Conservation (phyloP, 2,329 filamentous ascomycete species). For the Fusarium luffae region DNA sequence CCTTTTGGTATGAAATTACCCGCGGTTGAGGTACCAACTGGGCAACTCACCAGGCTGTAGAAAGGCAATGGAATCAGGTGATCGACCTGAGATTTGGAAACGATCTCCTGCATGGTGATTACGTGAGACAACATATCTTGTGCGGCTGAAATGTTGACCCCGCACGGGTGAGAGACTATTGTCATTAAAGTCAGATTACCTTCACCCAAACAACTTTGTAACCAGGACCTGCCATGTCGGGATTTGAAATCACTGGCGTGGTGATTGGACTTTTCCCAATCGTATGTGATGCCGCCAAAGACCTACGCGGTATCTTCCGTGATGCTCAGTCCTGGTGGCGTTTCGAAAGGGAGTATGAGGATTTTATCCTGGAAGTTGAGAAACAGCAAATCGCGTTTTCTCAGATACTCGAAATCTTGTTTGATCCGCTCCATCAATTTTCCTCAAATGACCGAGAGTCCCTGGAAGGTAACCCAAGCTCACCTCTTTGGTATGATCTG, state of each 20-base stretch:
- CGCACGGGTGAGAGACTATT: accelerated
- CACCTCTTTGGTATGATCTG: neutral
- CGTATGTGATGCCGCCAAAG: neutral
- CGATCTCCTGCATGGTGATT: neutral
- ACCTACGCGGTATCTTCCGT: neutral
- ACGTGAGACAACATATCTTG: neutral
- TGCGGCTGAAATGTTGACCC: neutral
- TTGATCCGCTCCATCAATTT: neutral
- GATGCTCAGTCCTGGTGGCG: neutral
- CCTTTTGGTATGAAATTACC: no score
- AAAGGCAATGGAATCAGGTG: no score
- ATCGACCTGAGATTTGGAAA: no score
- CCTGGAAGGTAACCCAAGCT: accelerated
- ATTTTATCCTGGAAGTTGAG: neutral
- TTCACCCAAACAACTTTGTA: neutral
- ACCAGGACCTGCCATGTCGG: neutral
- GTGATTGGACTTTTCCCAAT: neutral
- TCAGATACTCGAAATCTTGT: neutral
- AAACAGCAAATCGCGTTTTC: neutral
- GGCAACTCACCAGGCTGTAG: no score
- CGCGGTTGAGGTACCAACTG: no score
- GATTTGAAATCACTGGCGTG: neutral
- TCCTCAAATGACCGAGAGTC: neutral
- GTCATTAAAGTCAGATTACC: accelerated
- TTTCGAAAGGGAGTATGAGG: neutral